phyloP scores from a whole-genome alignment of 768 basidiomycete genomes.

The Lentinus brumalis region DNA sequence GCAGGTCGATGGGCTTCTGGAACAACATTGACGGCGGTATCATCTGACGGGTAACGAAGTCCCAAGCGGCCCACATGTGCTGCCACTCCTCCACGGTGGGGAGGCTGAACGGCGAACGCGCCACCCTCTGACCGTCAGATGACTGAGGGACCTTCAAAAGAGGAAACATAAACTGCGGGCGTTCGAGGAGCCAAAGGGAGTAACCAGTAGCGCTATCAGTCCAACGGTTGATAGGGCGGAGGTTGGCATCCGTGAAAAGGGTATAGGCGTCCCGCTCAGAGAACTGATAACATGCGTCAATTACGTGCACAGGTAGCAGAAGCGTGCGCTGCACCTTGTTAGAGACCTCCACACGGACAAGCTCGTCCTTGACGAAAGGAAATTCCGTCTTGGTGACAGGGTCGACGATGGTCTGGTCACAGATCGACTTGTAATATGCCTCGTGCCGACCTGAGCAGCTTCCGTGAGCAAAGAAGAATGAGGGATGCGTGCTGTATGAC shows the following conservation, averaged over 20 bases:
- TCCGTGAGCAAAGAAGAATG: not conserved
- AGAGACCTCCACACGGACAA: conserved; percentile 84
- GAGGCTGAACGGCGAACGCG: conserved; percentile 53
- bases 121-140: conserved; percentile 7
- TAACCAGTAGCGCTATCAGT: conserved; percentile 70
- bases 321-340: conserved; percentile 66
- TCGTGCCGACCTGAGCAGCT: conserved; percentile 68
- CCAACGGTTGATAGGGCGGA: conserved; percentile 90
- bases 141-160: conserved; percentile 45
- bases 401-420: conserved; percentile 56
- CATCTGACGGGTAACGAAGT: conserved; percentile 81
- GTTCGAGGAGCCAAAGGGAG: conserved; percentile 89
- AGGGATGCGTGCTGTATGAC: conserved; percentile 20
- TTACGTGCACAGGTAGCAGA: not conserved
- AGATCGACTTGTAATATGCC: conserved; percentile 76
- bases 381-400: conserved; percentile 47
- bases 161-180: conserved; percentile 80
- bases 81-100: conserved; percentile 82
- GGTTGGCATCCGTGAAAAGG: conserved; percentile 71
- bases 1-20: conserved; percentile 88
- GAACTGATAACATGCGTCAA: conserved; percentile 52
- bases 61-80: conserved; percentile 87
- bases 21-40: conserved; percentile 84
- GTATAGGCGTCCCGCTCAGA: conserved; percentile 68
- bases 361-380: conserved; percentile 68